phyloP scores from a whole-genome alignment of 2,329 filamentous ascomycete genomes.

The Ophiobolus disseminans region DNA sequence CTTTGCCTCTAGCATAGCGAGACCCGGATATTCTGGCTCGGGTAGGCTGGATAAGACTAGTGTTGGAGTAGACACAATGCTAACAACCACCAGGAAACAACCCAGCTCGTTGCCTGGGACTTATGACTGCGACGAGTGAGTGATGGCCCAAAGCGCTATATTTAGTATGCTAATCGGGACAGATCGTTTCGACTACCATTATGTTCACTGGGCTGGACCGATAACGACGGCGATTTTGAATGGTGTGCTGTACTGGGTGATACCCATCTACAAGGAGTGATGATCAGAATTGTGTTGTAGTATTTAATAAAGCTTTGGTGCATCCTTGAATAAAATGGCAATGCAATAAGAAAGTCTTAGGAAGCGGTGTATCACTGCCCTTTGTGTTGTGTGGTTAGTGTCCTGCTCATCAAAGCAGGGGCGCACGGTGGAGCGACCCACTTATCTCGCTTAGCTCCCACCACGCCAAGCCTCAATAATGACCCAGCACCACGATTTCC shows the following conservation, averaged over 20 bases:
- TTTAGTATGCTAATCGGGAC: constrained; percentile 1
- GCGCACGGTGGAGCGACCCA: too few relatives aligned
- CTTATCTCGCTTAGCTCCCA: constrained; percentile 9
- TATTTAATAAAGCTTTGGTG: too few relatives aligned
- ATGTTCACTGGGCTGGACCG: constrained; percentile 42
- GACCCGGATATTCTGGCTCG: constrained; percentile 43
- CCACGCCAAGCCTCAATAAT: constrained; percentile 9
- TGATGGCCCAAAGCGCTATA: not conserved
- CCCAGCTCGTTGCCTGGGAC: constrained; percentile 45
- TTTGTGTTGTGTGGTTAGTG: too few relatives aligned
- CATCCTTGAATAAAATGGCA: too few relatives aligned
- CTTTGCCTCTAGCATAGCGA: constrained; percentile 34
- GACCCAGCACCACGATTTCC: too few relatives aligned
- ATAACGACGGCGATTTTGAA: constrained; percentile 42
- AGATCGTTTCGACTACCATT: constrained; percentile 43
- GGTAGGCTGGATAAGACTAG: constrained; percentile 22
- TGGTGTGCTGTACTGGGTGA: constrained; percentile 38
- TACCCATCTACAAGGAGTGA: constrained; percentile 30
- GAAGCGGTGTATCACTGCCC: too few relatives aligned
- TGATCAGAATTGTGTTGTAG: too few relatives aligned
- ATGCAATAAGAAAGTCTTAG: too few relatives aligned
- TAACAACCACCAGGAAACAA: constrained; percentile 35
- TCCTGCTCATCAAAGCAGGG: too few relatives aligned
- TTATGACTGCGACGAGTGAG: constrained; percentile 40
- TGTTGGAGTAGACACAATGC: not conserved